Evolutionary conservation across 768 basidiomycete genomes (phyloP).

Genomic region (Galerina marginata): DNA sequence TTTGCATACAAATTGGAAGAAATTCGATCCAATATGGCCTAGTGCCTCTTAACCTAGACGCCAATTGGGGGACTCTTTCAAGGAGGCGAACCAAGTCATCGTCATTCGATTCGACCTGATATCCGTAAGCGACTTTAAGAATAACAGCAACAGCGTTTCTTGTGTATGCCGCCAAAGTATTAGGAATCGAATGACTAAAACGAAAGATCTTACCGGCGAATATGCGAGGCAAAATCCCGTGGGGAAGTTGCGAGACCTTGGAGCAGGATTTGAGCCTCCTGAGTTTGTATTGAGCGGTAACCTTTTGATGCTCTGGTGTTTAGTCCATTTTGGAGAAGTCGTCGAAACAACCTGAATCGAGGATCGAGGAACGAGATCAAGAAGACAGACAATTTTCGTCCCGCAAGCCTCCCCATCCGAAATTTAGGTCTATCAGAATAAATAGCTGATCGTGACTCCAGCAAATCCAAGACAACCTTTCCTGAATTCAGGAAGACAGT

Average conservation of each 20-base stretch:
- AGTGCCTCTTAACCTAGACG: slow-evolving; percentile 30
- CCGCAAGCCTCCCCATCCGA: slow-evolving; percentile 39
- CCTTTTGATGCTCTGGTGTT: slow-evolving; percentile 37
- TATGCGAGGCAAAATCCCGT: slow-evolving; percentile 13
- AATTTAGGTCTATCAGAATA: slow-evolving; percentile 53
- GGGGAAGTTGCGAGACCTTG: slow-evolving; percentile 25
- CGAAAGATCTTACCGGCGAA: slow-evolving; percentile 31
- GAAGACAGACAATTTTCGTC: slow-evolving; percentile 37
- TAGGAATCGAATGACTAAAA: background rate
- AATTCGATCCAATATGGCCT: slow-evolving; percentile 46
- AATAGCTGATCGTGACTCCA: slow-evolving; percentile 51
- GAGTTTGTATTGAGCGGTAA: slow-evolving; percentile 36
- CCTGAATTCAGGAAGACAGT: slow-evolving; percentile 54
- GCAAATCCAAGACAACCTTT: slow-evolving; percentile 46
- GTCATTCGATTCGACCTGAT: slow-evolving; percentile 36
- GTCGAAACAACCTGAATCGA: slow-evolving; percentile 42
- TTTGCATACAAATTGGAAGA: slow-evolving; percentile 39
- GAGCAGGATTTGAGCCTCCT: slow-evolving; percentile 36
- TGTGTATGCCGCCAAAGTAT: background rate
- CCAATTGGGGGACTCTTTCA: slow-evolving; percentile 35
- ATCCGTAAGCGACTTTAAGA: slow-evolving; percentile 47
- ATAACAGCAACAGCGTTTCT: slow-evolving; percentile 43
- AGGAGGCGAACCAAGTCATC: slow-evolving; percentile 38
- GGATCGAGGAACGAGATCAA: slow-evolving; percentile 33
- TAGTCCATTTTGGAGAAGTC: slow-evolving; percentile 41